Base-by-base conservation (phyloP, 306 rosid species). In the Pterocarpus santalinus region DNA sequence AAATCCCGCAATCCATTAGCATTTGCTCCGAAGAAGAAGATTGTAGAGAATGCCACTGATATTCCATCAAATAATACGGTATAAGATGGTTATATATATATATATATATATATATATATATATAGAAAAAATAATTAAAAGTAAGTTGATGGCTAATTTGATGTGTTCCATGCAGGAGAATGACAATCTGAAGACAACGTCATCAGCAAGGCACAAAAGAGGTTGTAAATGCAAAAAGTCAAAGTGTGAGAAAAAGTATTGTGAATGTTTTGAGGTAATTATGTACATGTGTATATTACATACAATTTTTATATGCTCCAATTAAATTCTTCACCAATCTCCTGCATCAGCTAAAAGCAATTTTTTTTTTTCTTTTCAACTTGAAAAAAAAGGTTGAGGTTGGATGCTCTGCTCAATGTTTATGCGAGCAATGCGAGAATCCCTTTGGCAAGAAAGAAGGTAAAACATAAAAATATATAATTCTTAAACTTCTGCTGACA, bases 351-450 rank as follows among this genome's bases (percentile, higher is more conserved):
- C 51, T 80, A 73, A 57, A 46, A 52, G 75, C 47, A 52, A 14
- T 5, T 69, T 5, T 65, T 7, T 62, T 6, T 52, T 55, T 44
- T 13, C 12, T 51, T 51, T 51, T 51, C 4, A 0, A 8, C 5
- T 2, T 47, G 12, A 8, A 47, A 6, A 22, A 8, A 14, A 63
- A 72, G 90, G 93, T 75, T 41, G 79, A 86, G 61, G 88, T 89
- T 58, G 90, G 90, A 76, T 91, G 96, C 90, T 81, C 86, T 13
- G 10, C 38, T 63, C 84, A 65, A 79, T 91, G 94, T 55, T 81
- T 77, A 41, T 91, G 97, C 0, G 79, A 73, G n/a, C 90, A 88
- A 73, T 91, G 97, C 57, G 62, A 80, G 74, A 91, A 91, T 83
- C 56, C 61, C 17, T 69, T 60, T 75, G 97, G 91, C 79, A 83